Conservation (phyloP, 352 stramenopile genomes). For the Plasmopara muralis region DNA sequence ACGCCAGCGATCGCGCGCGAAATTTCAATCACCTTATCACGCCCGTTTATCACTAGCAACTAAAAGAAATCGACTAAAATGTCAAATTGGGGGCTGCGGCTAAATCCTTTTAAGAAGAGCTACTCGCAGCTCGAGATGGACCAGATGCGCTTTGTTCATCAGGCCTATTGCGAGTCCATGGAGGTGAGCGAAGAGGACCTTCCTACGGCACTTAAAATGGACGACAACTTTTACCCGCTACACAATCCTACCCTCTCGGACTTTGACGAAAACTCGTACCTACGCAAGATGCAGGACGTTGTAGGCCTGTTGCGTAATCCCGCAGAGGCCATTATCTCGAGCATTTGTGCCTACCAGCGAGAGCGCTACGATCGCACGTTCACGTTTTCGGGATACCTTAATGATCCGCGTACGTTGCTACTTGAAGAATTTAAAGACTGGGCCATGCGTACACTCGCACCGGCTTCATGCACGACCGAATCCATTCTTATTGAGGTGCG, state of each 20-base stretch:
- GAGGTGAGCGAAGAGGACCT: slow-evolving; percentile 77
- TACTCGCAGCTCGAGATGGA: slow-evolving; percentile 82
- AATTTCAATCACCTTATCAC: slow-evolving; percentile 10
- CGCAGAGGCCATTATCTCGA: slow-evolving; percentile 80
- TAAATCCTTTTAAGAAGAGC: slow-evolving; percentile 75
- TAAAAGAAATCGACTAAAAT: slow-evolving; percentile 20
- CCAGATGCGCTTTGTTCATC: slow-evolving; percentile 82
- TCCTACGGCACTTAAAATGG: slow-evolving; percentile 77
- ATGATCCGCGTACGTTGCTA: slow-evolving; percentile 73
- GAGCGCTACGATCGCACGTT: slow-evolving; percentile 74
- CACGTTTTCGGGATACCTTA: slow-evolving; percentile 72
- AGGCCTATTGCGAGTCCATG: slow-evolving; percentile 82
- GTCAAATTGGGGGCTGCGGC: slow-evolving; percentile 75
- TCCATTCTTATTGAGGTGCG: slow-evolving; percentile 70
- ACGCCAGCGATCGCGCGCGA: slow-evolving; percentile 1
- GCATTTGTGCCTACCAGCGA: slow-evolving; percentile 77
- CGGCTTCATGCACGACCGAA: slow-evolving; percentile 70
- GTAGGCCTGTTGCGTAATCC: slow-evolving; percentile 72
- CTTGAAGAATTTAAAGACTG: slow-evolving; percentile 85
- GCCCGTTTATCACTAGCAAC: background rate
- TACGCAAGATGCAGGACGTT: slow-evolving; percentile 85
- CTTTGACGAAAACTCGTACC: slow-evolving; percentile 84
- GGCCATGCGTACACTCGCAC: slow-evolving; percentile 71
- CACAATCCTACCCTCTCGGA: slow-evolving; percentile 71
- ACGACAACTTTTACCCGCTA: slow-evolving; percentile 73